Evolutionary conservation across 768 basidiomycete species (phyloP), one percentile per base, ranked within the genome.

Genomic region (Cystobasidium ongulense): DNA sequence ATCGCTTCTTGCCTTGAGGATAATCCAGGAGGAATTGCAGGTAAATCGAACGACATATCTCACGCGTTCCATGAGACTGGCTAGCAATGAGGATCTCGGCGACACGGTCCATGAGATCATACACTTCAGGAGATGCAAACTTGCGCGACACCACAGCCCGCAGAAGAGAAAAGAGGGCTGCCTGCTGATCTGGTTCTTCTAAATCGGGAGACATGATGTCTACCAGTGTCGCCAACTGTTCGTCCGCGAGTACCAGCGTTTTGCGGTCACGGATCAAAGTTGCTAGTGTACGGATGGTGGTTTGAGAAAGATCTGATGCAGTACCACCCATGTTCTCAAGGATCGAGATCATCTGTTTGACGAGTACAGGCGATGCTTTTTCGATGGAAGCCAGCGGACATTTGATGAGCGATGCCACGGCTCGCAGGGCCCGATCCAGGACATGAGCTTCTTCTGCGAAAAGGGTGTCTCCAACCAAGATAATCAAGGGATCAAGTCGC

Each of bases 11-110:
- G 8, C 95, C 94, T 81, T 98, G 95, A 1, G 95, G 95, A 79
- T 98, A 99, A 78, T 99, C 95, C 11, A 98, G 86, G 61, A 98
- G 83, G 85, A 99, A 99, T 79, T 94, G 92, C 43, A 98, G 86
- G 29, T 95, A 84, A 35, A 92, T 86, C 57, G 88, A 87, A 23
- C 96, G 88, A 74, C 91, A 95, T 10, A 90, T 86, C 80, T 96
- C 93, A 79, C 94, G 94, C 8, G 95, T 91, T 77, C 90, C 88
- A 0, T 87, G 81, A 1, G 94, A 92, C 81, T 98, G 95, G 76
- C 86, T 93, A 15, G 92, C 94, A 46, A 99, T 91, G 85, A 96
- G 88, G 77, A 95, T 87, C 76, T 92, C 89, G 1, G 92, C 88
- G 25, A 97, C 88, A 73, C 88, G 88, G 74, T 91, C 91, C 94